A percentile compares a stretch with the other conserved stretches of the same genome.
phyloP scores from a whole-genome alignment of 345 rosid species.

The Eucalyptus tenuipes region DNA sequence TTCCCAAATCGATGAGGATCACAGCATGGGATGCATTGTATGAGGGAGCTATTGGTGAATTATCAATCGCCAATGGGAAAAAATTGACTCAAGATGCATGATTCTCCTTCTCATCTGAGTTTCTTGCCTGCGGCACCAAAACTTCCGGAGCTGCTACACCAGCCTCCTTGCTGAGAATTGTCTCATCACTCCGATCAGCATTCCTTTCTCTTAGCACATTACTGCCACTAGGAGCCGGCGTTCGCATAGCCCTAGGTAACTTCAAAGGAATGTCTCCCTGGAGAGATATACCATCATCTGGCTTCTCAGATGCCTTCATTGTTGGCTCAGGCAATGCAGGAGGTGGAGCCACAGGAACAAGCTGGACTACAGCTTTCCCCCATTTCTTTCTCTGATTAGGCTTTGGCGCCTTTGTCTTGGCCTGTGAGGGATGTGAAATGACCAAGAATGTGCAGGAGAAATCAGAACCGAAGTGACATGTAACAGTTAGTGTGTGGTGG shows the following conservation, averaged over 20 bases:
- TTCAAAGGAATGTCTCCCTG: constrained; percentile 35
- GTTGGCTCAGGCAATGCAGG: constrained; percentile 20
- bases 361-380: constrained; percentile 57
- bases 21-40: too few relatives aligned
- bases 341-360: constrained; percentile 53
- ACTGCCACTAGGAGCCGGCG: constrained; percentile 43
- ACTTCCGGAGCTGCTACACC: constrained; percentile 17
- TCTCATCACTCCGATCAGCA: constrained; percentile 32
- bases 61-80: not conserved
- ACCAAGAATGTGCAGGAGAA: not conserved
- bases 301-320: constrained; percentile 7
- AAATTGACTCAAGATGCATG: constrained; percentile 4
- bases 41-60: not conserved
- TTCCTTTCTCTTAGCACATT: constrained; percentile 74
- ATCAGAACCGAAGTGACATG: not conserved
- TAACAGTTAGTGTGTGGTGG: not conserved
- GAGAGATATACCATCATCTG: constrained; percentile 16
- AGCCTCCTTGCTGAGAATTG: constrained; percentile 19
- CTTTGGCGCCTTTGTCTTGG: constrained; percentile 50
- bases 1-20: not conserved
- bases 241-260: constrained; percentile 73
- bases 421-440: constrained; percentile 19
- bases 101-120: constrained; percentile 77
- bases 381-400: constrained; percentile 73
- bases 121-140: constrained; percentile 29